Evolutionary conservation across 371 early-diverging fungal species (phyloP).

Genomic region (Mortierella sp.): DNA sequence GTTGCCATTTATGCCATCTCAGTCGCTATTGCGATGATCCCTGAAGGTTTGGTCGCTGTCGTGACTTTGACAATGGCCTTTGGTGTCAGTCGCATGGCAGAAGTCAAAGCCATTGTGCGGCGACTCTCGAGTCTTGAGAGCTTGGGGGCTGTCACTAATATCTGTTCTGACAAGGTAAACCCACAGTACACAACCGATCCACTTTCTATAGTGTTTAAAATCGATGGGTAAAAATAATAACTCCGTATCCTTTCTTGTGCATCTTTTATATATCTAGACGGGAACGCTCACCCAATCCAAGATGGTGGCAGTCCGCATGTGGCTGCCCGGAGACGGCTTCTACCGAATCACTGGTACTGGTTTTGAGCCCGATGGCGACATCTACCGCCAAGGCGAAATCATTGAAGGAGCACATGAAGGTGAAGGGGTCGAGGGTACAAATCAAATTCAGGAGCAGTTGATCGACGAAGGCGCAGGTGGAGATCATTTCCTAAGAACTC

Average conservation of each 20-base stretch:
- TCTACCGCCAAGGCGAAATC: slow-evolving; percentile 53
- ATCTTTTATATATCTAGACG: background rate
- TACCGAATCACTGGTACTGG: slow-evolving; percentile 73
- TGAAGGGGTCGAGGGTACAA: background rate
- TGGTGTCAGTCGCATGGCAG: slow-evolving; percentile 91
- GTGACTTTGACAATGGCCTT: slow-evolving; percentile 92
- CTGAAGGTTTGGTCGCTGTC: slow-evolving; percentile 97
- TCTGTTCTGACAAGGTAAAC: slow-evolving; percentile 92
- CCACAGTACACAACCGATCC: no score
- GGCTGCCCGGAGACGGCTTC: slow-evolving; percentile 73
- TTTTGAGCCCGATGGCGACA: slow-evolving; percentile 71
- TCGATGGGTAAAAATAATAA: background rate
- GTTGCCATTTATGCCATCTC: slow-evolving; percentile 82
- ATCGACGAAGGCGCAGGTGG: background rate
- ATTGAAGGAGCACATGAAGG: background rate
- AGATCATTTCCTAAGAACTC: slow-evolving; percentile 9
- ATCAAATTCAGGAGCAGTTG: background rate
- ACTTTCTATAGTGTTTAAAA: background rate
- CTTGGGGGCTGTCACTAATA: slow-evolving; percentile 89
- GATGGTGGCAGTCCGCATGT: slow-evolving; percentile 79
- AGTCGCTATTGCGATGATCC: slow-evolving; percentile 93
- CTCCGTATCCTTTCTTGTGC: background rate
- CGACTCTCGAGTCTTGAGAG: slow-evolving; percentile 91
- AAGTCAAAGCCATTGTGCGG: slow-evolving; percentile 87
- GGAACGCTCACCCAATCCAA: slow-evolving; percentile 72